Evolutionary conservation across 352 stramenopile genomes (phyloP), one percentile per base, ranked within the genome.

Genomic region (Phytophthora pinifolia): DNA sequence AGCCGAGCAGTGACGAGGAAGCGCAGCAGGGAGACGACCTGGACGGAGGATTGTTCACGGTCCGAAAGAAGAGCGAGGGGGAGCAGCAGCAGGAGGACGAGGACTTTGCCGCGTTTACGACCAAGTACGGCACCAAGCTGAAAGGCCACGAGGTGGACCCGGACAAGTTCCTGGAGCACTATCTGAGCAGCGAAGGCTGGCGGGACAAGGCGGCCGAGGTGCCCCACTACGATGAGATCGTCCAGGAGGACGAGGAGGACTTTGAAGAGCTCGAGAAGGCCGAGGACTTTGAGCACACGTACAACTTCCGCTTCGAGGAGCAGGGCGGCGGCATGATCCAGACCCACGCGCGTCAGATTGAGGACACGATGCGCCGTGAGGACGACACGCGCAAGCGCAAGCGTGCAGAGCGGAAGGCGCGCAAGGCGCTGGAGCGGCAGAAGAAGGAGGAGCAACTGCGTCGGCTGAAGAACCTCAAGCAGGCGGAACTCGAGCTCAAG

Each of bases 251-350:
- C 32, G 82, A 94, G 10, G 87, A 95, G 37, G 88, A 98, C 46
- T 83, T 87, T 8, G 89, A 98, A 42, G 90, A 89, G 50, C 62
- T 98, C 14, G 94, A 99, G 37, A 88, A 92, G 45, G 92, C 90
- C 9, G 97, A 99, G 56, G 86, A 95, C 20, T 99, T 99, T 73
- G 97, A 99, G 71, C 88, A 96, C 56, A 91, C 95, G 33, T 99
- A 99, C 83, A 99, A 99, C 71, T 99, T 99, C 67, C 92, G 97
- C 15, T 99, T 99, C 64, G 97, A 99, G 74, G 93, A 99, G 72
- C 92, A 96, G 44, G 91, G 83, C 30, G 88, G 82, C 27, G 81
- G 81, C 6, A 45, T 92, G 25, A 96, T 97, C 52, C 68, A 92
- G 56, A 96, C 77, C 7, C 79, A 97, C 59, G 60, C 88, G 18